A percentile compares a stretch with the other conserved stretches of the same genome.
These are phyloP conservation scores for Phytophthora macrochlamydospora DNA, from an alignment of 352 stramenopile species.

Conservation along the genomic window DNA sequence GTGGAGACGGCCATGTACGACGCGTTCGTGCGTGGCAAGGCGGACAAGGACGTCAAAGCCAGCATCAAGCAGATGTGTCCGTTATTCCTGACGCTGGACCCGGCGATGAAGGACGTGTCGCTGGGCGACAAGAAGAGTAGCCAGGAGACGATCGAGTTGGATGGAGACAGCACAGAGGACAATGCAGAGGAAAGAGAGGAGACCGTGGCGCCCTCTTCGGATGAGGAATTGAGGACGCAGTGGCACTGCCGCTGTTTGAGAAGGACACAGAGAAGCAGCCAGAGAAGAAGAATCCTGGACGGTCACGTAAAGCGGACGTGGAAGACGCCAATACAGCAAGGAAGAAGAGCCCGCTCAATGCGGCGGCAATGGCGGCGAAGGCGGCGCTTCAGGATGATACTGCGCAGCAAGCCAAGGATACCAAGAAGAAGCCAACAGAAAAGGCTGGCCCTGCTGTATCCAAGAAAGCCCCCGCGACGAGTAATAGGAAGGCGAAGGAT, in stretches of 20 bases:
- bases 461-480: background rate
- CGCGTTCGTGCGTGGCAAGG: background rate
- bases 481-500: background rate
- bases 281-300: constrained; percentile 1
- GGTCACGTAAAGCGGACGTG: background rate
- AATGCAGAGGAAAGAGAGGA: constrained; percentile 1
- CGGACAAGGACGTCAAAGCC: background rate
- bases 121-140: background rate
- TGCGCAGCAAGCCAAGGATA: background rate
- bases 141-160: background rate
- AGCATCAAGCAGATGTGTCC: background rate
- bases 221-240: constrained; percentile 3
- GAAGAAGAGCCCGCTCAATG: background rate
- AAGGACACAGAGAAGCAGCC: background rate
- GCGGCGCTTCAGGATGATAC: background rate
- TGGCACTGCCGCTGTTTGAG: background rate
- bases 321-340: background rate
- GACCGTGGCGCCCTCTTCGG: background rate
- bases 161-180: background rate
- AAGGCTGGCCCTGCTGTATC: background rate
- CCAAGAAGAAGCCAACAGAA: background rate
- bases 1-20: background rate
- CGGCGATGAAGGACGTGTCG: background rate
- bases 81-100: background rate
- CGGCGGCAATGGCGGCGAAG: background rate